Base-by-base conservation (phyloP, 352 stramenopile species). In the Blastocystis hominis region DNA sequence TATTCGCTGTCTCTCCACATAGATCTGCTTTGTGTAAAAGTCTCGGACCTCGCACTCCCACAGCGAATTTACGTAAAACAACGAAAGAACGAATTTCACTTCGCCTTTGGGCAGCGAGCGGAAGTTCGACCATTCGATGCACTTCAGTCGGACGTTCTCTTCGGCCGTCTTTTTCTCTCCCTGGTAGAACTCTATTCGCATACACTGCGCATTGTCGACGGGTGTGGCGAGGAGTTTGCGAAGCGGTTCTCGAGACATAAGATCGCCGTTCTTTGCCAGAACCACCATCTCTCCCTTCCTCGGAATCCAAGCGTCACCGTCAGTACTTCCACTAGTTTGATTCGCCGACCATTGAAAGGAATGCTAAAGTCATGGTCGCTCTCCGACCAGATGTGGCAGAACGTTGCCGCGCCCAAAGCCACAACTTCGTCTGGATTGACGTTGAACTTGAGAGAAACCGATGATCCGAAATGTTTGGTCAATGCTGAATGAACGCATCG, bases 351-450 rank as follows among this genome's bases (percentile, higher is more conserved):
- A 75, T n/a, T 53, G 0, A 40, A 44, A 0, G 24, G n/a, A 6
- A 75, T 40, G 20, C 20, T 47, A 1, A 34, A 34, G 0, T 75
- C 36, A 94, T 98, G 98, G 10, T 10, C 10, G n/a, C n/a, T 10
- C 13, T 59, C n/a, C n/a, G 0, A 10, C 50, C 50, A 59, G 50
- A 20, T n/a, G 0, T 59, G 13, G 50, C 50, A 59, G n/a, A n/a
- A 59, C 10, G n/a, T n/a, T 10, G 50, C 13, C 13, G 50, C 50
- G n/a, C 50, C 50, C 50, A 59, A 59, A 10, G 50, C 50, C 50
- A 59, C 50, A n/a, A 59, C n/a, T 59, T 59, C 50, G 1, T 59
- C 50, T 20, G 50, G 50, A 59, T 59, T 59, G 13, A 59, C 50
- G n/a, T 59, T 20, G 13, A n/a, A n/a, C 50, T 59, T 59, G 0